Conservation (phyloP, 495 filamentous ascomycete genomes). For the Wilcoxina mikolae region DNA sequence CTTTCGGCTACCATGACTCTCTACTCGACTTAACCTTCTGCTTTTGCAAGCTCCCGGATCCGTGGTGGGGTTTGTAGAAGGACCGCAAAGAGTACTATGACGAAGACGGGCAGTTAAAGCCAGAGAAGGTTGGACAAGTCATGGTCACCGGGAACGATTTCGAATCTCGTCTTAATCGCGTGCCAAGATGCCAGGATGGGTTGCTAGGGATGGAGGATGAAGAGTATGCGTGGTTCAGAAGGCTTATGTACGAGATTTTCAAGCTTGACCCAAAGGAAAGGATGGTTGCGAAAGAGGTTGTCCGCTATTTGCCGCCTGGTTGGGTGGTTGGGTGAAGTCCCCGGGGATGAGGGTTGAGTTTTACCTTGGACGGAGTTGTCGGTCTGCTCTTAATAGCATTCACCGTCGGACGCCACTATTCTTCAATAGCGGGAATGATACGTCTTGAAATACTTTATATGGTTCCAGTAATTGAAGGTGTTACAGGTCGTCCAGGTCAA, state of each 20-base stretch:
- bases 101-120: not conserved
- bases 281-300: not conserved
- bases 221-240: not conserved
- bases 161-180: too few species aligned
- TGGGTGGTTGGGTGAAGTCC: too few species aligned
- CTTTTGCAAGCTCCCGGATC: slow-evolving; percentile 1
- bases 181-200: not conserved
- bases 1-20: not conserved
- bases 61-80: slow-evolving; percentile 7
- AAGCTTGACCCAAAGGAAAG: not conserved
- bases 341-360: too few species aligned
- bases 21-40: slow-evolving; percentile 1
- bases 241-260: not conserved
- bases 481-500: too few species aligned
- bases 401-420: too few species aligned
- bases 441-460: too few species aligned
- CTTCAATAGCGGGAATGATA: too few species aligned
- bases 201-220: not conserved
- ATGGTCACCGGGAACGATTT: too few species aligned
- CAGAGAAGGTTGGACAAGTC: not conserved
- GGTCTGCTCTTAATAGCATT: too few species aligned
- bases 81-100: not conserved
- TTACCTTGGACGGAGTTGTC: too few species aligned
- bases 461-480: too few species aligned
- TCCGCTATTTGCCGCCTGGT: not conserved